These are phyloP conservation scores for Lactuca saligna DNA, from an alignment of 129 eudicot genomes.

Conservation along the genomic window DNA sequence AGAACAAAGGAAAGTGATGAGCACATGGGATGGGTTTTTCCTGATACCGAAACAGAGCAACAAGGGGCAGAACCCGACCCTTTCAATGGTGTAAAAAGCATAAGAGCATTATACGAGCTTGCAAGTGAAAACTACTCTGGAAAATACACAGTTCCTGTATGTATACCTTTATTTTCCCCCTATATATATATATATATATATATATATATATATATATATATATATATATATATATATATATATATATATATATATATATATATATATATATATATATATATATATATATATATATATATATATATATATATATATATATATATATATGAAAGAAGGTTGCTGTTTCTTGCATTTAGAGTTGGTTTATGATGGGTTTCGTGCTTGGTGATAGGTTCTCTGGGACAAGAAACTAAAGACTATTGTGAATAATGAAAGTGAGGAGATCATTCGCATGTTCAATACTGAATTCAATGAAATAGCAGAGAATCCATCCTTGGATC, in stretches of 20 bases:
- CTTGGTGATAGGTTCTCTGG: constrained; percentile 75
- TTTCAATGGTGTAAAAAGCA: constrained; percentile 76
- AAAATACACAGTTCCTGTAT: constrained; percentile 89
- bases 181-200: no score
- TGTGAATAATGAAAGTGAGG: constrained; percentile 89
- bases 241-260: no score
- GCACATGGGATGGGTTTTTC: constrained; percentile 97
- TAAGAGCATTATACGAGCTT: constrained; percentile 75
- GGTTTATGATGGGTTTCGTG: constrained; percentile 14
- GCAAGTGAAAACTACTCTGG: constrained; percentile 87
- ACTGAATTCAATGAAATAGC: constrained; percentile 86
- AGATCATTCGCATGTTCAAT: constrained; percentile 88
- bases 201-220: no score
- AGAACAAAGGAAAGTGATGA: constrained; percentile 85
- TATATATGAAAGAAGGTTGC: no score
- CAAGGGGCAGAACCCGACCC: constrained; percentile 73
- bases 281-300: no score
- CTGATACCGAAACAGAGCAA: constrained; percentile 68
- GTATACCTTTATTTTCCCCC: constrained; percentile 14
- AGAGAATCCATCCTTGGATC: constrained; percentile 69
- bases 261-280: no score
- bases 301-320: no score
- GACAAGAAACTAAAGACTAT: constrained; percentile 82
- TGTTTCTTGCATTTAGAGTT: background rate
- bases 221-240: no score